These are phyloP conservation scores for Calonectria multiphialidica DNA, from an alignment of 2,329 filamentous ascomycete species.

Conservation along the genomic window DNA sequence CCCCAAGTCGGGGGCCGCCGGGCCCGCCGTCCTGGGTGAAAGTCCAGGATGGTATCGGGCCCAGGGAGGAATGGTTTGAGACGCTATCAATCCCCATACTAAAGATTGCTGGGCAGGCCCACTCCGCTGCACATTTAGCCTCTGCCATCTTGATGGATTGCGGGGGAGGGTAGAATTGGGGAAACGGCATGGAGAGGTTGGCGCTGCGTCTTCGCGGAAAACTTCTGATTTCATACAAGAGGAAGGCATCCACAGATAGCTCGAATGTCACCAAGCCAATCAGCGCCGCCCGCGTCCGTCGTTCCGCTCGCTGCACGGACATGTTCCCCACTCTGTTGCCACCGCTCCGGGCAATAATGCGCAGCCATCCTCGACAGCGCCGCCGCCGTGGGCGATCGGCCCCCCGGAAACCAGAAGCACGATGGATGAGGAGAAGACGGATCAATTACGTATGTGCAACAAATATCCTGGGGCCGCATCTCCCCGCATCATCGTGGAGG, in stretches of 20 bases:
- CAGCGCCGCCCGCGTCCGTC: neutral
- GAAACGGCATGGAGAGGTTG: neutral
- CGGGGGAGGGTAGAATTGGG: neutral
- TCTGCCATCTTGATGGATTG: neutral
- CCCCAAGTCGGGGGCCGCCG: neutral
- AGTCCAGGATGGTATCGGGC: neutral
- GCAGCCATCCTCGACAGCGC: too few relatives aligned
- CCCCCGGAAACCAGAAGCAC: too few relatives aligned
- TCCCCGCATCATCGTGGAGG: neutral
- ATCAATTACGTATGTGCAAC: too few relatives aligned
- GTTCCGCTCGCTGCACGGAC: neutral
- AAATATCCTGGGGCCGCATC: neutral
- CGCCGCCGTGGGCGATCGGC: too few relatives aligned
- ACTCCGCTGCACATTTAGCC: neutral
- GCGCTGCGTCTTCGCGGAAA: neutral
- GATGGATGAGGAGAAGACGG: neutral
- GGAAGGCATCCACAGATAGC: neutral
- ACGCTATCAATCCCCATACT: neutral
- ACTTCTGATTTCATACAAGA: neutral
- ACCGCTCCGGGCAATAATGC: neutral
- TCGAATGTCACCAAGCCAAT: neutral
- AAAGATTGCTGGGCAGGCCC: neutral
- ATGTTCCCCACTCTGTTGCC: neutral
- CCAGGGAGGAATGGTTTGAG: neutral
- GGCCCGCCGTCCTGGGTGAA: neutral